These are phyloP conservation scores for Gigaspora rosea DNA, from an alignment of 192 early-diverging fungal genomes.

Conservation along the genomic window DNA sequence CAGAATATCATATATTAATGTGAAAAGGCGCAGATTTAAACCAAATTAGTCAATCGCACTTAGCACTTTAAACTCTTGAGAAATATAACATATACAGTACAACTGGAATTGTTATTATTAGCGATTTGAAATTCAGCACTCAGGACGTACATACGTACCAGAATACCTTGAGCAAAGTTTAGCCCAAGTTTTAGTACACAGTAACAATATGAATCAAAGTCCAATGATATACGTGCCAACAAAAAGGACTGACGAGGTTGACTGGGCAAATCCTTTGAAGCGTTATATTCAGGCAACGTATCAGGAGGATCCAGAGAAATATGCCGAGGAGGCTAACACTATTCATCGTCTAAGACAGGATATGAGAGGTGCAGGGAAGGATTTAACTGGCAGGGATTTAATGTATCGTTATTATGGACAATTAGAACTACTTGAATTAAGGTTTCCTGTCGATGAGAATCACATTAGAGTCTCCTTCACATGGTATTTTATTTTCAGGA, in stretches of 20 bases:
- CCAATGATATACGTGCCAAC: slow-evolving; percentile 67
- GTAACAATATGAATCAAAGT: slow-evolving; percentile 46
- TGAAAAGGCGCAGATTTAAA: too few relatives aligned
- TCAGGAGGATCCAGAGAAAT: slow-evolving; percentile 93
- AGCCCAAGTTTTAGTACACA: too few relatives aligned
- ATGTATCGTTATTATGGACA: slow-evolving; percentile 97
- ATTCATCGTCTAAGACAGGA: slow-evolving; percentile 94
- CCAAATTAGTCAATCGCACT: too few relatives aligned
- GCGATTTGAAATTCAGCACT: too few relatives aligned
- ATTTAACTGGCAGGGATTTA: slow-evolving; percentile 89
- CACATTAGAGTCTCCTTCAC: slow-evolving; percentile 86
- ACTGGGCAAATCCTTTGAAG: slow-evolving; percentile 85
- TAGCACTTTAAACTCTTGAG: too few relatives aligned
- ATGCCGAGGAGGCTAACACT: slow-evolving; percentile 75
- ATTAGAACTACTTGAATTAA: slow-evolving; percentile 88
- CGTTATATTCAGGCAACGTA: slow-evolving; percentile 82
- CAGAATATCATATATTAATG: too few relatives aligned
- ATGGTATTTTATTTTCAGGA: slow-evolving; percentile 63
- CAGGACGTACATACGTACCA: too few relatives aligned
- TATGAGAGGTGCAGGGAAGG: slow-evolving; percentile 92
- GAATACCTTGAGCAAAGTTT: too few relatives aligned
- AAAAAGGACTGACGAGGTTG: slow-evolving; percentile 89
- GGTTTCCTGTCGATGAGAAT: slow-evolving; percentile 93
- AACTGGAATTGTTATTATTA: too few relatives aligned
- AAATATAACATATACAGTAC: too few relatives aligned